Evolutionary conservation across 148 eudicot species (phyloP).

Genomic region (Rheum nobile): DNA sequence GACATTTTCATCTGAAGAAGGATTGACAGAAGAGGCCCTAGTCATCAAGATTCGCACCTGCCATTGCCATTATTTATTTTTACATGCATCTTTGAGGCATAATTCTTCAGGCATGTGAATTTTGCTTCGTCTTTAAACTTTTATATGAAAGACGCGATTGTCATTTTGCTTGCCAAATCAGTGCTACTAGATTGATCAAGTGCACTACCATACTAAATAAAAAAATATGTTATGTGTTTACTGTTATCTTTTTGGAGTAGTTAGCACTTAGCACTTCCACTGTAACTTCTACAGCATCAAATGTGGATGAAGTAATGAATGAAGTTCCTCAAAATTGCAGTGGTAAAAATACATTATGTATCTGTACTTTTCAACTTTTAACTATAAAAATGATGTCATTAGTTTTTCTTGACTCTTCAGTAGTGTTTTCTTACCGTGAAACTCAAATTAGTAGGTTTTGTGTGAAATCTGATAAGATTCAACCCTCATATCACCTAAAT

Average conservation of each 20-base stretch:
- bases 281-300: not conserved
- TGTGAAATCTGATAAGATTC: too few species aligned
- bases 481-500: not conserved
- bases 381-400: too few species aligned
- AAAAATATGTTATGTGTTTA: not conserved
- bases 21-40: slow-evolving; percentile 92
- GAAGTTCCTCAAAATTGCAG: not conserved
- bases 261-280: not conserved
- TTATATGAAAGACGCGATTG: not conserved
- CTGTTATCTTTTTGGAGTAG: not conserved
- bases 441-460: too few species aligned
- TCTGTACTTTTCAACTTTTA: too few species aligned
- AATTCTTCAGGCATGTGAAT: slow-evolving; percentile 61
- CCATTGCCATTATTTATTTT: slow-evolving; percentile 78
- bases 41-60: slow-evolving; percentile 95
- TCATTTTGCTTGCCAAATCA: not conserved
- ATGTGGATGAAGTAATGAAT: not conserved
- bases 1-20: slow-evolving; percentile 83
- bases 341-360: too few species aligned
- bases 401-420: too few species aligned
- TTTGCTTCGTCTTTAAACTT: not conserved
- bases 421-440: too few species aligned
- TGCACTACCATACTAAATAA: not conserved
- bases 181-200: not conserved
- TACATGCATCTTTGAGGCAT: slow-evolving; percentile 70